Evolutionary conservation across 148 eudicot species (phyloP), one percentile per base, ranked within the genome.

Genomic region (Camellia lanceoleosa): DNA sequence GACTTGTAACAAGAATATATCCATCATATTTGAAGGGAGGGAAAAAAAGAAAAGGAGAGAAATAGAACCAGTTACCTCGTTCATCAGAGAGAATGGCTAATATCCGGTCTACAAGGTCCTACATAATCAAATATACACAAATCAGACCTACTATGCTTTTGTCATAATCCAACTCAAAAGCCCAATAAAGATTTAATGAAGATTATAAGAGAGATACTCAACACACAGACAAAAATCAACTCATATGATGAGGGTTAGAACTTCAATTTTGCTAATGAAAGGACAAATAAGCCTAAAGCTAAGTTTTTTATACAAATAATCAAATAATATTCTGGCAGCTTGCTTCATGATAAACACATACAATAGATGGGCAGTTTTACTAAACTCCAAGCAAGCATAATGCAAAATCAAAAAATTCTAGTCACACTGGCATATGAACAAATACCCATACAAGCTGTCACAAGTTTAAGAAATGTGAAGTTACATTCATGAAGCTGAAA

Each of bases 101-200:
- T 80, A 95, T 88, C 80, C 98, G 87, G 79, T 95, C 98, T 73
- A 86, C 79, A 76, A 95, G 97, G 85, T 95, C 98, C 98, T 95
- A 79, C 86, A 78, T n/a, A 68, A 72, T 41, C 52, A 74, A 71
- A 64, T 15, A 76, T n/a, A 71, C 19, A 52, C 15, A 67, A 44
- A 61, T 79, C 19, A 66, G 30, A n/a, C n/a, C 16, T 4, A 44
- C 18, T 49, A 72, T 41, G 16, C 64, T 73, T 60, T 56, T 19
- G 67, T 47, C 23, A 18, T 59, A 78, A 49, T 61, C 30, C 54
- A 49, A 38, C 43, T 42, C 1, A 18, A 78, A 9, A 42, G 30
- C 49, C 18, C 2, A 78, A 30, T 30, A 11, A 8, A 74, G 13
- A 12, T 71, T 30, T 30, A 30, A 30, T 30, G 38, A 30, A 30